Percentiles rank a stretch among this genome's conserved stretches.
phyloP scores from a whole-genome alignment of 257 asterid species.

The Solanum ossicruentum region DNA sequence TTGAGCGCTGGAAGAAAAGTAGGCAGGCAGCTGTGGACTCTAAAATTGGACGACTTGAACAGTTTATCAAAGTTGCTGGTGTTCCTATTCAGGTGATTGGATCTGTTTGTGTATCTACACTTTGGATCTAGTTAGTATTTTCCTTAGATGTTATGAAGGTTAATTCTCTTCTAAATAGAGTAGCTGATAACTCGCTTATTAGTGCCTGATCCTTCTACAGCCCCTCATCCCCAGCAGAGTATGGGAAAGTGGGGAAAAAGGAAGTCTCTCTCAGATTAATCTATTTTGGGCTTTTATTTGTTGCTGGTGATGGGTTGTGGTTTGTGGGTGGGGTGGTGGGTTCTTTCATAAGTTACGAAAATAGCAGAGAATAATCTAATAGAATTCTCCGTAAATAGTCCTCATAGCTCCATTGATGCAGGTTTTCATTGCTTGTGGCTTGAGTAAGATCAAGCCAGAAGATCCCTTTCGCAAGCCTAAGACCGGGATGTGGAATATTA shows the following conservation, averaged over 20 bases:
- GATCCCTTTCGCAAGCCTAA: constrained; percentile 87
- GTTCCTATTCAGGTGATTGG: constrained; percentile 82
- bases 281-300: background rate
- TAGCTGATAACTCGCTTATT: background rate
- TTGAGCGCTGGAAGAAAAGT: constrained; percentile 95
- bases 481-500: constrained; percentile 88
- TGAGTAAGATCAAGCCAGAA: constrained; percentile 31
- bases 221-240: background rate
- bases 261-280: background rate
- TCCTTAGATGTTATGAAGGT: background rate
- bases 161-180: background rate
- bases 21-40: constrained; percentile 93
- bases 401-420: constrained; percentile 14
- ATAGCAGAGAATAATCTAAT: background rate
- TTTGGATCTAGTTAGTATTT: background rate
- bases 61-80: constrained; percentile 63
- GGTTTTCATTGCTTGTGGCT: constrained; percentile 96
- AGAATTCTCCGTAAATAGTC: background rate
- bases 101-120: background rate
- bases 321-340: background rate
- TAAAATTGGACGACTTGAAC: constrained; percentile 79
- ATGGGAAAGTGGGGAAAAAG: background rate
- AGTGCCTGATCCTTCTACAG: background rate
- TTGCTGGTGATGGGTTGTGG: background rate
- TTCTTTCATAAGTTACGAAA: background rate